Percentiles rank a stretch among this genome's conserved stretches.
Evolutionary conservation across 805 yeast species (phyloP).

Genomic region (Schizosaccharomyces pombe): DNA sequence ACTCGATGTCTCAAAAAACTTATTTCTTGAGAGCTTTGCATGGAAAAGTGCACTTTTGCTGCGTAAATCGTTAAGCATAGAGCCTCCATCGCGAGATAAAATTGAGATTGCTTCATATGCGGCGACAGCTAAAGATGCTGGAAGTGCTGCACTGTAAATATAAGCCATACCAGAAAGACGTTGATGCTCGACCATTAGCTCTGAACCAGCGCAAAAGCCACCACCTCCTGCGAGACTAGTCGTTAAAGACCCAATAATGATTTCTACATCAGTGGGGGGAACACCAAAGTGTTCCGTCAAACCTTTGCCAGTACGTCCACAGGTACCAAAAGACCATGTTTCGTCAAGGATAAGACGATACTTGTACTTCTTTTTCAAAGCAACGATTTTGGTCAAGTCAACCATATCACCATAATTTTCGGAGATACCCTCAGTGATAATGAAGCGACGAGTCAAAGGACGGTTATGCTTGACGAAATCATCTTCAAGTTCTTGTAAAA

Average conservation of each 20-base stretch:
- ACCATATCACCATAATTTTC: constrained; percentile 63
- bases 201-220: constrained; percentile 76
- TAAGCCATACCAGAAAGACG: constrained; percentile 74
- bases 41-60: constrained; percentile 21
- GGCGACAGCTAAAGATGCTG: constrained; percentile 65
- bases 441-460: constrained; percentile 72
- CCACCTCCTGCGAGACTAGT: constrained; percentile 65
- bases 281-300: constrained; percentile 48
- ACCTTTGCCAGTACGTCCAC: constrained; percentile 75
- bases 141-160: constrained; percentile 83
- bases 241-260: constrained; percentile 74
- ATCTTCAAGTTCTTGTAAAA: constrained; percentile 24
- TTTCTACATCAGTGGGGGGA: constrained; percentile 48
- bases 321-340: constrained; percentile 58
- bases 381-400: constrained; percentile 28
- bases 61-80: constrained; percentile 16
- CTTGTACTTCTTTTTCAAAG: constrained; percentile 58
- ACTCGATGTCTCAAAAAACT: constrained; percentile 8
- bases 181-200: constrained; percentile 73
- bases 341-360: constrained; percentile 77
- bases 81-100: constrained; percentile 24
- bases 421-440: constrained; percentile 76
- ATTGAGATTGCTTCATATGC: constrained; percentile 33
- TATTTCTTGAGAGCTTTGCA: constrained; percentile 16
- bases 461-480: constrained; percentile 22